Percentiles rank a stretch among this genome's conserved stretches.
Conservation (phyloP, 306 rosid species). For the Vigna trinervia region DNA sequence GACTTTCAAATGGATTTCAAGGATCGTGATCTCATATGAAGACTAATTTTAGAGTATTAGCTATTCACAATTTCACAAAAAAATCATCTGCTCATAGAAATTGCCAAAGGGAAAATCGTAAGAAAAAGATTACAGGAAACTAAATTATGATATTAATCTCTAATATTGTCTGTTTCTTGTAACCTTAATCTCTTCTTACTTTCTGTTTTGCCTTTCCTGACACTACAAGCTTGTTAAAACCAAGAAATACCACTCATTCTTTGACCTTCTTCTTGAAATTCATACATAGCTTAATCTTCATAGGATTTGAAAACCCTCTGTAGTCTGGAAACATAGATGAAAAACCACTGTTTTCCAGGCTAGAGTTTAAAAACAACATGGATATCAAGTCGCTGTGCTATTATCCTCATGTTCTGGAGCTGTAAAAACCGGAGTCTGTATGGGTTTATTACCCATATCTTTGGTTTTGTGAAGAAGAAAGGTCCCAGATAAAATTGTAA, state of each 20-base stretch:
- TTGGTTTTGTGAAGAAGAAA: slow-evolving; percentile 94
- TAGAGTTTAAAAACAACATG: background rate
- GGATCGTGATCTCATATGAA: slow-evolving; percentile 11
- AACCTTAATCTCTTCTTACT: background rate
- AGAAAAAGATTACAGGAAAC: slow-evolving; percentile 14
- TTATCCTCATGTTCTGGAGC: slow-evolving; percentile 32
- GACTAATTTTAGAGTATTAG: background rate
- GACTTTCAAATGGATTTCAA: slow-evolving; percentile 23
- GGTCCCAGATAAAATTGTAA: slow-evolving; percentile 86
- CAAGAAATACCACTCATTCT: background rate
- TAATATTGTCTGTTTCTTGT: slow-evolving; percentile 24
- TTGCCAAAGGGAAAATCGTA: background rate
- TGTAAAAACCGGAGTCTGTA: slow-evolving; percentile 43
- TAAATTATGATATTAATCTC: background rate
- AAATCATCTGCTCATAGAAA: background rate
- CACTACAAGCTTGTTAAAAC: slow-evolving; percentile 13
- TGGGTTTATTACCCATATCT: slow-evolving; percentile 73
- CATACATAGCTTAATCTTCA: background rate
- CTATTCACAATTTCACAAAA: slow-evolving; percentile 22
- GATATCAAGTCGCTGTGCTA: slow-evolving; percentile 13
- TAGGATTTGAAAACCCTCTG: background rate
- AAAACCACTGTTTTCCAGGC: background rate
- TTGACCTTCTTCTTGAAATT: slow-evolving; percentile 20
- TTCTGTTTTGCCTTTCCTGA: background rate
- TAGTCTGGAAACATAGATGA: background rate